Evolutionary conservation across 148 eudicot species (phyloP), one percentile per base, ranked within the genome.

Genomic region (Vaccinium macrocarpon): DNA sequence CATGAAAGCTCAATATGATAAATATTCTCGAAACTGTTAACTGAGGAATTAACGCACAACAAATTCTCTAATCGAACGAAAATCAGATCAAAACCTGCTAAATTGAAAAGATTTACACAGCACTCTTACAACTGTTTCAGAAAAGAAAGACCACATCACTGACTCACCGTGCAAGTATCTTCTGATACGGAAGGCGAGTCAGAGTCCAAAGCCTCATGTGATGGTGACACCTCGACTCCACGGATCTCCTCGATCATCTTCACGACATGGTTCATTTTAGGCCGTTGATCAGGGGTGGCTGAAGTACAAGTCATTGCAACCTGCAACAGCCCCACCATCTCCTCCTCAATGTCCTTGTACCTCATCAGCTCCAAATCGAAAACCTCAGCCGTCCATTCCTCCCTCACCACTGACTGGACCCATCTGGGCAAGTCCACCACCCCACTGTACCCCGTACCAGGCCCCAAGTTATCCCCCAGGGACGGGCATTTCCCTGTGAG

Each of bases 351-450:
- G 81, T 95, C 96, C 88, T 89, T 95, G 84, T 97, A 94, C 87
- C 98, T 91, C 99, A 96, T 96, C 49, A 96, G 91, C 92, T 96
- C 99, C 79, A 95, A 84, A 86, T 96, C 99, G 6, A 96, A 96
- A 27, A 96, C 98, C 90, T 96, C 99, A 2, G 98, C 97, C 5
- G 99, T 96, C 99, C 99, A 96, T 84, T 96, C 99, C 84, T 96
- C 99, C 85, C 98, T 90, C 82, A 96, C 97, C 66, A 96, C 98
- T 7, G 97, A 92, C 84, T 93, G 97, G 25, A 96, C 99, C 99
- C 99, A 96, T 86, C 94, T 84, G 1, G 98, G 99, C 25, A 96
- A 86, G 83, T 96, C 98, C 52, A 94, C 90, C 52, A 91, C 91
- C 76, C 93, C 97, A 15, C 93, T 87, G 29, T 85, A 92, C 84